Conservation (phyloP, 805 yeast species). For the Myxozyma melibiosi region DNA sequence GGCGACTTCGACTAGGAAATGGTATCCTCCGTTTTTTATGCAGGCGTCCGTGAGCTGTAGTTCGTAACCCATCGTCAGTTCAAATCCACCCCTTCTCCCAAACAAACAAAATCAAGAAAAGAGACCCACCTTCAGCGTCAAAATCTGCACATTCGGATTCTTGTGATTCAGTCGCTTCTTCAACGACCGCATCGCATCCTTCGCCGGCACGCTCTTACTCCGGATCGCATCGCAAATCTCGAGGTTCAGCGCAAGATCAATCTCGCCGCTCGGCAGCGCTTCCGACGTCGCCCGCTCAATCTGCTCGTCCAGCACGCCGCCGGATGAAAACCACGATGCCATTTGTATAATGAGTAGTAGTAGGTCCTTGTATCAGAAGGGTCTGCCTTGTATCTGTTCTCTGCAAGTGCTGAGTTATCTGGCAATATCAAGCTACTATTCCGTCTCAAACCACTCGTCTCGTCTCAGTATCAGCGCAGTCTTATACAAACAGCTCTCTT, state of each 20-base stretch:
- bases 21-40: conserved; percentile 89
- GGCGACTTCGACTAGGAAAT: conserved; percentile 76
- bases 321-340: conserved; percentile 31
- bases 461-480: no score
- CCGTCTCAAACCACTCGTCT: no score
- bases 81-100: background rate
- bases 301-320: conserved; percentile 29
- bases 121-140: conserved; percentile 52
- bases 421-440: no score
- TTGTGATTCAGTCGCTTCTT: conserved; percentile 69
- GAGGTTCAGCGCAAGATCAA: conserved; percentile 67
- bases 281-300: conserved; percentile 82
- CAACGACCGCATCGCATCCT: conserved; percentile 80
- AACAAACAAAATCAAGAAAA: background rate
- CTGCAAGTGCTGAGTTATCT: no score
- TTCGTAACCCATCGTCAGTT: background rate
- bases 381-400: no score
- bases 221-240: conserved; percentile 88
- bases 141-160: conserved; percentile 79
- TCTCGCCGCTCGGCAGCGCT: conserved; percentile 88
- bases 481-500: no score
- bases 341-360: background rate
- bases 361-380: background rate
- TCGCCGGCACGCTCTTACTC: conserved; percentile 74
- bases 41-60: conserved; percentile 75